Evolutionary conservation across 2,329 filamentous ascomycete genomes (phyloP).

Genomic region (Botrytis cinerea): DNA sequence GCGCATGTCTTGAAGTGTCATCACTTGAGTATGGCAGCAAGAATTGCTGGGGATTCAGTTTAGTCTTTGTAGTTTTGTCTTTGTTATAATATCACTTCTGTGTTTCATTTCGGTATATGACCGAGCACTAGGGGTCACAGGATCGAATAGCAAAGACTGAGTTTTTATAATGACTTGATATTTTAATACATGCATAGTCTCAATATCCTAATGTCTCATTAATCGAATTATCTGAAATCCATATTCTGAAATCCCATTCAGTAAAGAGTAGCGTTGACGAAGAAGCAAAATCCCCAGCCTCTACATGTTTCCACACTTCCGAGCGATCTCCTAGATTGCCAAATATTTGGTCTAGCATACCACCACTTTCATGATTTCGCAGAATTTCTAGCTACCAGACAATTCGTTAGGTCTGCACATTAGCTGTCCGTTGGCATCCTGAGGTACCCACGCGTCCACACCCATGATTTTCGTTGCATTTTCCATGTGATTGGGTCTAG

Average conservation of each 20-base stretch:
- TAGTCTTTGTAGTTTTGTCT: background rate
- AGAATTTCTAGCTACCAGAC: background rate
- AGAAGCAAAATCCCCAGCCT: background rate
- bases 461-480: background rate
- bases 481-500: background rate
- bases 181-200: background rate
- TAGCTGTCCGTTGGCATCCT: background rate
- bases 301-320: background rate
- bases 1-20: background rate
- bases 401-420: background rate
- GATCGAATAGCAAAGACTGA: too few species aligned
- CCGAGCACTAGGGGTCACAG: background rate
- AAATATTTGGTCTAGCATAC: background rate
- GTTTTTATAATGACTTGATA: background rate
- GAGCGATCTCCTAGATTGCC: background rate
- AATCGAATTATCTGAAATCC: background rate
- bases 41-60: background rate
- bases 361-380: background rate
- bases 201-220: background rate
- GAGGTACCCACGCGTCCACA: background rate
- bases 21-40: background rate
- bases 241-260: fast-evolving
- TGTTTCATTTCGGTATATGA: background rate
- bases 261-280: background rate
- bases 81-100: background rate